Evolutionary conservation across 2,329 filamentous ascomycete genomes (phyloP).

Genomic region (Fusarium sp.): DNA sequence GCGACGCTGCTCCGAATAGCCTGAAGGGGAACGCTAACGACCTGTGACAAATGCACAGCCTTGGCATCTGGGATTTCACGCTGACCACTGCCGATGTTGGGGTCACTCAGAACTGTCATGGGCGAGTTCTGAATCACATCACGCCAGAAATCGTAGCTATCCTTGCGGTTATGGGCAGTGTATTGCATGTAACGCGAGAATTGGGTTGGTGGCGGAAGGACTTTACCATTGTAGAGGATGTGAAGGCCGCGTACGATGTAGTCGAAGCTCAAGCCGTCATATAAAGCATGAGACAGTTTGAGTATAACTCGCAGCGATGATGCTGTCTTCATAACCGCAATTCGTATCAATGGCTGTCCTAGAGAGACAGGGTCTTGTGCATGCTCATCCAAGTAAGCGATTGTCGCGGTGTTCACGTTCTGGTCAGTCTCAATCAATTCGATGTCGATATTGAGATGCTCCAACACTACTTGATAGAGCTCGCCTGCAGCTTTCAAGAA

Average conservation of each 20-base stretch:
- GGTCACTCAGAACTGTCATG: slow-evolving; percentile 3
- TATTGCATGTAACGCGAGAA: slow-evolving; percentile 34
- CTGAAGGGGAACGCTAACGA: neutral
- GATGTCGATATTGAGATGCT: neutral
- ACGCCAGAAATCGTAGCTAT: slow-evolving; percentile 13
- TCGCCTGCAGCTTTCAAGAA: neutral
- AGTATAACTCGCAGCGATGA: slow-evolving; percentile 23
- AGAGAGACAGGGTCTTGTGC: neutral
- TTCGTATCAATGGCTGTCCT: neutral
- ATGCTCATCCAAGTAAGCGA: neutral
- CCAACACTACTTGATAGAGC: slow-evolving; percentile 11
- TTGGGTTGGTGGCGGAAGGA: slow-evolving; percentile 13
- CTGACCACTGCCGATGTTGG: neutral
- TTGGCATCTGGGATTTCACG: neutral
- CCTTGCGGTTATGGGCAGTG: neutral
- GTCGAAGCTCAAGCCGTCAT: slow-evolving; percentile 38
- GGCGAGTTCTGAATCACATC: neutral
- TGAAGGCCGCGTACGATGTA: slow-evolving; percentile 31
- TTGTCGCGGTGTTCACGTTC: slow-evolving; percentile 1
- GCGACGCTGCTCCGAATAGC: neutral
- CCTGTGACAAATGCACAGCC: slow-evolving; percentile 1
- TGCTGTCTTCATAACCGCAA: slow-evolving; percentile 9
- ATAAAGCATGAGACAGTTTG: slow-evolving; percentile 36
- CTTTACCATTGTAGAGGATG: slow-evolving; percentile 17
- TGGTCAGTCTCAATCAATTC: neutral